Conservation (phyloP, 768 basidiomycete genomes). For the Dioszegia crocea region DNA sequence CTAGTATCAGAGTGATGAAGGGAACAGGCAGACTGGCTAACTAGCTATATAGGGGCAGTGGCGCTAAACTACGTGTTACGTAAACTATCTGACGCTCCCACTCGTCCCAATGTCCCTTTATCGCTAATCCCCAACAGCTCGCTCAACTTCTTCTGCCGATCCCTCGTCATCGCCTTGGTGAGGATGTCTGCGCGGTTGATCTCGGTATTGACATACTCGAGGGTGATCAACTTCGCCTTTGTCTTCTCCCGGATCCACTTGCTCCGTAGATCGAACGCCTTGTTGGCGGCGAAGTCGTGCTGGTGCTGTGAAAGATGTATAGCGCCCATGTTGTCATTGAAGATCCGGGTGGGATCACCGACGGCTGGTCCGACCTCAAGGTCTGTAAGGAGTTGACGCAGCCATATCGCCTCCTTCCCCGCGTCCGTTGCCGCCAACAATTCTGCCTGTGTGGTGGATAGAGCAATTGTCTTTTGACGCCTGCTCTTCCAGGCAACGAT, state of each 20-base stretch:
- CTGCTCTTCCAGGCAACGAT: neutral
- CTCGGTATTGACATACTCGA: neutral
- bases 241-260: slow-evolving; percentile 4
- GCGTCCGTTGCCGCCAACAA: slow-evolving; percentile 3
- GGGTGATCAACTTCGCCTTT: neutral
- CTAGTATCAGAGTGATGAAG: too few species aligned
- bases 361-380: neutral
- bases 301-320: slow-evolving; percentile 12
- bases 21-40: too few species aligned
- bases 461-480: neutral
- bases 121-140: too few species aligned
- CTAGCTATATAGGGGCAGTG: too few species aligned
- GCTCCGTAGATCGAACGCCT: slow-evolving; percentile 6
- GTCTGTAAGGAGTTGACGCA: neutral
- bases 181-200: slow-evolving; percentile 6
- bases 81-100: too few species aligned
- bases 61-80: too few species aligned
- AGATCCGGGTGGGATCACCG: neutral
- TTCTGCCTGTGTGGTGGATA: slow-evolving; percentile 9
- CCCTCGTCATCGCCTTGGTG: neutral
- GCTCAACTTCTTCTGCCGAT: too few species aligned
- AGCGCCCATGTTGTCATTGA: slow-evolving; percentile 9
- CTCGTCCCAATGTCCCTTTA: too few species aligned
- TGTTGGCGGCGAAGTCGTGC: slow-evolving; percentile 4
- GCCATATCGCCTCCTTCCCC: neutral